These are phyloP conservation scores for Proliferodiscus dingleyae DNA, from an alignment of 2,329 filamentous ascomycete genomes.

Conservation along the genomic window DNA sequence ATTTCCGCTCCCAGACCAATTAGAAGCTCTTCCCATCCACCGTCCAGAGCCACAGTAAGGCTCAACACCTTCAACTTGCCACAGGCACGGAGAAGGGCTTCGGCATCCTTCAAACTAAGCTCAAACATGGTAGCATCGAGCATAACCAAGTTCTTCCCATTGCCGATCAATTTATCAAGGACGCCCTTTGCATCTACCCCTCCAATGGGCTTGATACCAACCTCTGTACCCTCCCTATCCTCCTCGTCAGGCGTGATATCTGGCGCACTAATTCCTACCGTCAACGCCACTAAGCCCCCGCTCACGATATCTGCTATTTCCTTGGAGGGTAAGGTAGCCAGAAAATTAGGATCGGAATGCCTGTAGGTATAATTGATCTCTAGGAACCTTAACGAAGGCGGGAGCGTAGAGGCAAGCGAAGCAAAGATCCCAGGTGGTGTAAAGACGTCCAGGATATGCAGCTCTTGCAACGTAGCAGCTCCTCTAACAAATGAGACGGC, in stretches of 20 bases:
- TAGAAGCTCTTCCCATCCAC: slow-evolving; percentile 19
- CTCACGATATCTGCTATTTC: slow-evolving; percentile 17
- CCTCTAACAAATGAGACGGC: slow-evolving; percentile 35
- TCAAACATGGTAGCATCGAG: slow-evolving; percentile 39
- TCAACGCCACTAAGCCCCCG: slow-evolving; percentile 14
- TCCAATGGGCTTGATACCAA: slow-evolving; percentile 14
- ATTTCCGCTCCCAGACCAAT: slow-evolving; percentile 8
- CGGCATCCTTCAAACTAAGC: slow-evolving; percentile 32
- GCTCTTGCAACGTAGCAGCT: slow-evolving; percentile 33
- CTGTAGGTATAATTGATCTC: slow-evolving; percentile 44
- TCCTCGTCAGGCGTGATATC: slow-evolving; percentile 22
- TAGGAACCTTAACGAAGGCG: slow-evolving; percentile 37
- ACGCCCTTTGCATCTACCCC: slow-evolving; percentile 1
- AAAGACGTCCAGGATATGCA: slow-evolving; percentile 46
- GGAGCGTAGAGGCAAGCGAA: slow-evolving; percentile 18
- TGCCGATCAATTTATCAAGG: slow-evolving; percentile 20
- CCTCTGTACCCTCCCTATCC: slow-evolving; percentile 22
- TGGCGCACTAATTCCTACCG: slow-evolving; percentile 13
- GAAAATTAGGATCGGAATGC: slow-evolving; percentile 31
- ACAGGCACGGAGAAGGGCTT: slow-evolving; percentile 33
- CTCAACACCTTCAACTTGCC: slow-evolving; percentile 36
- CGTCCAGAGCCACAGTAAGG: slow-evolving; percentile 33
- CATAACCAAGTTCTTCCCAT: slow-evolving; percentile 19
- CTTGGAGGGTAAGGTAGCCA: slow-evolving; percentile 9
- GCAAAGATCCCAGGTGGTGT: slow-evolving; percentile 37